Evolutionary conservation across 257 asterid genomes (phyloP).

Genomic region (Solanum neorickii): DNA sequence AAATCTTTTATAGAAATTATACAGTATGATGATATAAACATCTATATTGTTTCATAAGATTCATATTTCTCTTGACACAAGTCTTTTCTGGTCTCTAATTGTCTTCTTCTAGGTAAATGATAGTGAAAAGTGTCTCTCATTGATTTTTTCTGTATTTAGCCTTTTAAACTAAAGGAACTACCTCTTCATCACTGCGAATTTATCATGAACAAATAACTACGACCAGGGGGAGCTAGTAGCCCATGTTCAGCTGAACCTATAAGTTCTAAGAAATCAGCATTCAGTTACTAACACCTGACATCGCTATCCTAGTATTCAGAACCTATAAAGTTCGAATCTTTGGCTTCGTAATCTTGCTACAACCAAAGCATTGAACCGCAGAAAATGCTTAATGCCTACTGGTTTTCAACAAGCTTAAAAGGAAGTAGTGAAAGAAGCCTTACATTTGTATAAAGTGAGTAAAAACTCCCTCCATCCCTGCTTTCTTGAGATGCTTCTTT

Average conservation of each 20-base stretch:
- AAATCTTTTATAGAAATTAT: not conserved
- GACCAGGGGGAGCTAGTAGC: not conserved
- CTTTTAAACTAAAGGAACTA: not conserved
- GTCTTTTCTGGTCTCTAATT: not conserved
- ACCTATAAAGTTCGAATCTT: not conserved
- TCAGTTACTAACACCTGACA: not conserved
- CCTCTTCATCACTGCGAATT: not conserved
- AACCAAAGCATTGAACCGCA: not conserved
- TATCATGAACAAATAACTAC: not conserved
- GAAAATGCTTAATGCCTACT: not conserved
- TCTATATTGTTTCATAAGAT: not conserved
- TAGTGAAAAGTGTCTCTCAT: not conserved
- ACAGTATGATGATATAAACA: not conserved
- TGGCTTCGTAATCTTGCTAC: not conserved
- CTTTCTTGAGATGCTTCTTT: conserved; percentile 67
- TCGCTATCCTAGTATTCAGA: not conserved
- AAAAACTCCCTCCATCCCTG: conserved; percentile 41
- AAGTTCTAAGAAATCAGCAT: not conserved
- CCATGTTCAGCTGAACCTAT: not conserved
- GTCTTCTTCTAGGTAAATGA: not conserved
- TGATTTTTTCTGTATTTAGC: not conserved
- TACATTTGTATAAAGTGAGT: conserved; percentile 82
- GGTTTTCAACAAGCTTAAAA: not conserved
- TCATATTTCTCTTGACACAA: not conserved
- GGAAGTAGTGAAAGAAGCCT: not conserved